A percentile compares a stretch with the other conserved stretches of the same genome.
Conservation (phyloP, 495 filamentous ascomycete genomes). For the Penicillium coprophilum region DNA sequence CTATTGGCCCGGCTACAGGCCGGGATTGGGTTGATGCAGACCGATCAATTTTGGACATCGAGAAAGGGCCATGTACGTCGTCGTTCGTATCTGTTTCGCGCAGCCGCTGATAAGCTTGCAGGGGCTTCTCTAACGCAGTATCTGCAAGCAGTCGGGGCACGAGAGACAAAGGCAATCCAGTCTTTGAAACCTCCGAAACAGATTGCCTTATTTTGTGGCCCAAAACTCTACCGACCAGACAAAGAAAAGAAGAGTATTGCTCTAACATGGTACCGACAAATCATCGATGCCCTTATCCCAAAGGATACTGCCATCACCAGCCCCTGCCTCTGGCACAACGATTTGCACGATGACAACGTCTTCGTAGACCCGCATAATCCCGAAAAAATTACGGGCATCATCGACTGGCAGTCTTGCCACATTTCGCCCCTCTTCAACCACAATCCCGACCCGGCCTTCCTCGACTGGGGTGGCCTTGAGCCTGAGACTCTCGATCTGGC, state of each 20-base stretch:
- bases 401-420: slow-evolving; percentile 42
- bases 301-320: slow-evolving; percentile 17
- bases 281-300: not conserved
- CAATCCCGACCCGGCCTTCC: slow-evolving; percentile 31
- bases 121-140: slow-evolving; percentile 4
- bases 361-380: slow-evolving; percentile 38
- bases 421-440: slow-evolving; percentile 40
- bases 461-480: slow-evolving; percentile 35
- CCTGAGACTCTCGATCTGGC: slow-evolving; percentile 31
- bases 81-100: not conserved
- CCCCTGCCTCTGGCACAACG: slow-evolving; percentile 40
- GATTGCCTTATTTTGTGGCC: slow-evolving; percentile 35
- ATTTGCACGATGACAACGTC: slow-evolving; percentile 44
- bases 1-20: slow-evolving; percentile 33
- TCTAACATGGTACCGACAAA: not conserved
- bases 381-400: slow-evolving; percentile 35
- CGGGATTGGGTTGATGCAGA: slow-evolving; percentile 35
- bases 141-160: not conserved
- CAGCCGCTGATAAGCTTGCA: not conserved
- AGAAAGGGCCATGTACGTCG: slow-evolving; percentile 21
- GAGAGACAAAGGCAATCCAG: slow-evolving; percentile 22
- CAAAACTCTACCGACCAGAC: slow-evolving; percentile 35
- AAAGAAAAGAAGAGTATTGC: slow-evolving; percentile 31
- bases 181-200: slow-evolving; percentile 26
- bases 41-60: slow-evolving; percentile 29